phyloP scores from a whole-genome alignment of 1,284 basidiomycete species.

The Cystobasidium sp. region DNA sequence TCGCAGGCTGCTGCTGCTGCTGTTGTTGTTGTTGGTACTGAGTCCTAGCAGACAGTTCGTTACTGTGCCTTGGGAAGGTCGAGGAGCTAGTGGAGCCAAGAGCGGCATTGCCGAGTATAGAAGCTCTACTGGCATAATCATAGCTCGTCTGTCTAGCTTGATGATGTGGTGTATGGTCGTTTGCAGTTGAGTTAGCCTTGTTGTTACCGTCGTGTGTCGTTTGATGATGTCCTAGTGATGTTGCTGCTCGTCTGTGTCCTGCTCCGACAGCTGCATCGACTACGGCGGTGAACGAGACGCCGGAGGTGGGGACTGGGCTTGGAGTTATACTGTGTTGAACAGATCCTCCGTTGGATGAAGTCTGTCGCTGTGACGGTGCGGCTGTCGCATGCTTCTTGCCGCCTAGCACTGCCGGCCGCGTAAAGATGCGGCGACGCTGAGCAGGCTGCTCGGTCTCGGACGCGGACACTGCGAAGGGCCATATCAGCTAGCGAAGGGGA shows the following conservation, averaged over 20 bases:
- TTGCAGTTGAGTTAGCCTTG: neutral
- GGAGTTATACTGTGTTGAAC: neutral
- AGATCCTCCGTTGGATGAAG: neutral
- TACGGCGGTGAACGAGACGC: neutral
- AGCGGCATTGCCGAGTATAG: neutral
- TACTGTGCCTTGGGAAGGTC: neutral
- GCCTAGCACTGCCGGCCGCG: conserved; percentile 18
- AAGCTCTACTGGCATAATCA: neutral
- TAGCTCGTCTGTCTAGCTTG: conserved; percentile 9
- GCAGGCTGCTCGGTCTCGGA: conserved; percentile 3
- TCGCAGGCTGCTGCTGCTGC: neutral
- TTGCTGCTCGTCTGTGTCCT: conserved; percentile 8
- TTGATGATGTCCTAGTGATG: conserved; percentile 1
- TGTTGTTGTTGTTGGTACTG: neutral
- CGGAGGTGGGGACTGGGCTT: neutral
- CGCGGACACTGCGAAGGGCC: neutral
- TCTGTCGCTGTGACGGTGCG: conserved; percentile 1
- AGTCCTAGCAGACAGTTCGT: neutral
- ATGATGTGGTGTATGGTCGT: neutral
- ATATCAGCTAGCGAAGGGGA: too few species aligned
- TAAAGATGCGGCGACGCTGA: neutral
- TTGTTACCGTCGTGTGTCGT: neutral
- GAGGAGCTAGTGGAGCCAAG: neutral
- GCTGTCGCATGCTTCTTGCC: conserved; percentile 17
- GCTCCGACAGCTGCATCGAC: neutral